Base-by-base conservation (phyloP, 768 basidiomycete genomes). In the Rhizopogon vulgaris region DNA sequence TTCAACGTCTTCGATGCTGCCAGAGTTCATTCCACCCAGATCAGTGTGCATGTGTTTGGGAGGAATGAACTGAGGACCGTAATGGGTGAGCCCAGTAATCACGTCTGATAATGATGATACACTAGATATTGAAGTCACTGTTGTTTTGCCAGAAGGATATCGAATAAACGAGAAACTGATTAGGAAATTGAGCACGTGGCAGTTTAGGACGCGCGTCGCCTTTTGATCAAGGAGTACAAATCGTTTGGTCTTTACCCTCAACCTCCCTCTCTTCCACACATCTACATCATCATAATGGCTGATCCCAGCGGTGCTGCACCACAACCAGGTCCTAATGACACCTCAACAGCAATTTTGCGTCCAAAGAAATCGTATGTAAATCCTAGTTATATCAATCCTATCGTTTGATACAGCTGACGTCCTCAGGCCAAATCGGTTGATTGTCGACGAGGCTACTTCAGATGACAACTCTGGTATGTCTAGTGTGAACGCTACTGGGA, bases 381-480 rank as follows among this genome's bases (percentile, higher is more conserved):
- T n/a, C n/a, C n/a, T n/a, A n/a, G n/a, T n/a, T n/a, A n/a, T 30
- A 8, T 30, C 28, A 34, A 4, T 28, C 28, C 6, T 8, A 28
- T 28, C 28, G 3, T 6, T 28, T 28, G 28, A 50, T 48, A n/a
- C 58, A 55, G 50, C 50, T 62, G 32, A 58, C 53, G 52, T 45
- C 15, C 52, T 4, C 62, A 98, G 94, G 22, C 95, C 96, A 30
- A 96, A 97, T 77, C 92, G 95, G 67, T 82, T 99, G 57, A 90
- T 98, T 64, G 94, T 97, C 58, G 95, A 98, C 64, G 96, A 99
- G 66, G 84, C 93, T 34, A 78, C 85, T 14, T 77, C 87, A 34
- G 96, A 99, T 70, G 96, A 99, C 67, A 99, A 98, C 78, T 95
- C 92, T 69, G 90, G 90, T 87, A 63, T 64, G 80, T 57, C 12